Evolutionary conservation across 257 asterid genomes (phyloP).

Genomic region (Fraxinus quadrangulata): DNA sequence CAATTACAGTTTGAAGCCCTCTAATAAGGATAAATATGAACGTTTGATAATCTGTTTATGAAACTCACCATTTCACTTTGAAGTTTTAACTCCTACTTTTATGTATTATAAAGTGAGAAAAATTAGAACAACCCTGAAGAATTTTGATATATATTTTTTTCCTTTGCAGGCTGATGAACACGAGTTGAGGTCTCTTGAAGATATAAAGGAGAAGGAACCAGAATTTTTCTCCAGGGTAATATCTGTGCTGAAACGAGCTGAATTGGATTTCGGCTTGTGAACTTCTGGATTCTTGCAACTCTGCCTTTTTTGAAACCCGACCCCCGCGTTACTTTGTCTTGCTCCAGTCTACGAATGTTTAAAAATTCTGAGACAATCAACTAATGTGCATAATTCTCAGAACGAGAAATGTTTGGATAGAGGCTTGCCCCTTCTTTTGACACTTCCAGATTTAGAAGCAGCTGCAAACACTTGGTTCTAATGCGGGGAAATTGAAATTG

Average conservation of each 20-base stretch:
- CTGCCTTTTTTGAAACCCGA: conserved; percentile 2
- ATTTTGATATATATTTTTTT: neutral
- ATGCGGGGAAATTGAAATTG: too few species aligned
- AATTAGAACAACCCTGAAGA: conserved; percentile 2
- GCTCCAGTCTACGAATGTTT: neutral
- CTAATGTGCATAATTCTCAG: neutral
- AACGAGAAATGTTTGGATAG: neutral
- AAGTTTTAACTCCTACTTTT: too few species aligned
- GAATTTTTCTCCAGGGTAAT: conserved; percentile 68
- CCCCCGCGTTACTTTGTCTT: neutral
- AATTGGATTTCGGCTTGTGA: conserved; percentile 54
- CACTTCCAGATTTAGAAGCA: neutral
- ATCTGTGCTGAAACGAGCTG: conserved; percentile 80
- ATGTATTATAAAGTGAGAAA: neutral
- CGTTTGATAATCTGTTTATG: too few species aligned
- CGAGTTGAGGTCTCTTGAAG: conserved; percentile 74
- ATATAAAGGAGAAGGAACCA: conserved; percentile 67
- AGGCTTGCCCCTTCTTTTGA: neutral
- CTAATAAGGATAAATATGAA: too few species aligned
- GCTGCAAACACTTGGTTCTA: neutral
- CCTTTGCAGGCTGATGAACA: conserved; percentile 77
- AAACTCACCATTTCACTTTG: too few species aligned
- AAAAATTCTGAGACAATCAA: neutral
- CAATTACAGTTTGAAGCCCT: too few species aligned
- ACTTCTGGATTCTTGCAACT: neutral